Evolutionary conservation across 352 stramenopile genomes (phyloP).

Genomic region (Phytophthora pisi): DNA sequence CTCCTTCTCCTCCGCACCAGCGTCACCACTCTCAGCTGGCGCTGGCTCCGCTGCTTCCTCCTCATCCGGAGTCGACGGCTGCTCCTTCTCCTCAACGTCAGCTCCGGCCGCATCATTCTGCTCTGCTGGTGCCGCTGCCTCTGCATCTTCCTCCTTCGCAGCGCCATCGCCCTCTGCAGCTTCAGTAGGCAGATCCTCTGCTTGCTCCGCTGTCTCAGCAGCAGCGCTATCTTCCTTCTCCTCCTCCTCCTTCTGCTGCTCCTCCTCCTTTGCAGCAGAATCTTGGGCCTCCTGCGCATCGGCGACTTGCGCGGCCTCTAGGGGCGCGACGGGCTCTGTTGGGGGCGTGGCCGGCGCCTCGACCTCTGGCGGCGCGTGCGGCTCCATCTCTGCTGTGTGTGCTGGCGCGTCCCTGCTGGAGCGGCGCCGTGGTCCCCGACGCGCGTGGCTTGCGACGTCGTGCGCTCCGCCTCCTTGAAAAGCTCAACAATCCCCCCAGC

Average conservation of each 20-base stretch:
- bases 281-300: background rate
- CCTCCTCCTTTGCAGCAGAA: background rate
- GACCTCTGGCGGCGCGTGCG: conserved; percentile 8
- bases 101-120: conserved; percentile 6
- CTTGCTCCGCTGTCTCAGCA: conserved; percentile 5
- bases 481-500: conserved; percentile 25
- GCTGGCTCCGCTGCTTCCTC: background rate
- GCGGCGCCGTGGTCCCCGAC: background rate
- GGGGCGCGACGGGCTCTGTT: background rate
- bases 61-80: conserved; percentile 12
- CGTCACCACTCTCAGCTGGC: background rate
- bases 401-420: background rate
- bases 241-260: conserved; percentile 3
- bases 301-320: conserved; percentile 9
- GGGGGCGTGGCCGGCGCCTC: conserved; percentile 13
- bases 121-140: conserved; percentile 4
- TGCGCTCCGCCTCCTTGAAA: conserved; percentile 25
- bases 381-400: conserved; percentile 32
- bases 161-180: background rate
- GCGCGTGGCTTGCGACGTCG: conserved; percentile 7
- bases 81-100: conserved; percentile 8
- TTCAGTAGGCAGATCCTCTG: background rate
- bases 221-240: conserved; percentile 1
- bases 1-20: background rate
- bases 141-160: background rate